Evolutionary conservation across 371 early-diverging fungal species (phyloP).

Genomic region (Mucor mucedo): DNA sequence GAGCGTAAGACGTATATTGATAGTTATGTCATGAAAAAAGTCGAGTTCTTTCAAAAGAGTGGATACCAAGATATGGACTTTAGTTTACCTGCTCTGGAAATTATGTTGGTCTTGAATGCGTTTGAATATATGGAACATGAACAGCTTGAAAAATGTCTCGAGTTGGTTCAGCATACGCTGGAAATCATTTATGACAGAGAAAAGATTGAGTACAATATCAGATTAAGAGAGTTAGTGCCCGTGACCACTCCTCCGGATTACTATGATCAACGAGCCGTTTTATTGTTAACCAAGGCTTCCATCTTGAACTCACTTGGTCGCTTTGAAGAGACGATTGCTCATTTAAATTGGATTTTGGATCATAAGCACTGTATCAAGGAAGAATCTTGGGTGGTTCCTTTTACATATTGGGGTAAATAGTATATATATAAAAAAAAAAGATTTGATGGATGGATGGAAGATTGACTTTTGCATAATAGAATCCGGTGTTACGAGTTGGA

Average conservation of each 20-base stretch:
- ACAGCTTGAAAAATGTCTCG: slow-evolving; percentile 43
- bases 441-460: not conserved
- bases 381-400: slow-evolving; percentile 67
- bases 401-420: slow-evolving; percentile 66
- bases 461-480: slow-evolving; percentile 39
- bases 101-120: slow-evolving; percentile 63
- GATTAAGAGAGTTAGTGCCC: slow-evolving; percentile 50
- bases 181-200: slow-evolving; percentile 54
- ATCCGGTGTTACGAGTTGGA: slow-evolving; percentile 65
- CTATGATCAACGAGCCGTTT: slow-evolving; percentile 49
- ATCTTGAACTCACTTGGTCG: slow-evolving; percentile 47
- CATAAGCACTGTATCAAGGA: slow-evolving; percentile 50
- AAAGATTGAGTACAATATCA: slow-evolving; percentile 50
- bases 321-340: slow-evolving; percentile 48
- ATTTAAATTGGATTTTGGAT: slow-evolving; percentile 67
- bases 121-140: slow-evolving; percentile 61
- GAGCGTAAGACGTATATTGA: slow-evolving; percentile 60
- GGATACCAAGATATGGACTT: slow-evolving; percentile 64
- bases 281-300: slow-evolving; percentile 49
- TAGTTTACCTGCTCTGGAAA: slow-evolving; percentile 61
- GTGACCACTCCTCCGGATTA: slow-evolving; percentile 50
- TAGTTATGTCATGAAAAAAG: slow-evolving; percentile 56
- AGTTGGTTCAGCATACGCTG: slow-evolving; percentile 47
- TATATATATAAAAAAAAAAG: not conserved
- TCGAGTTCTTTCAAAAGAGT: slow-evolving; percentile 57